A percentile compares a stretch with the other conserved stretches of the same genome.
These are phyloP conservation scores for Cyberlindnera suaveolens DNA, from an alignment of 805 yeast species.

Conservation along the genomic window DNA sequence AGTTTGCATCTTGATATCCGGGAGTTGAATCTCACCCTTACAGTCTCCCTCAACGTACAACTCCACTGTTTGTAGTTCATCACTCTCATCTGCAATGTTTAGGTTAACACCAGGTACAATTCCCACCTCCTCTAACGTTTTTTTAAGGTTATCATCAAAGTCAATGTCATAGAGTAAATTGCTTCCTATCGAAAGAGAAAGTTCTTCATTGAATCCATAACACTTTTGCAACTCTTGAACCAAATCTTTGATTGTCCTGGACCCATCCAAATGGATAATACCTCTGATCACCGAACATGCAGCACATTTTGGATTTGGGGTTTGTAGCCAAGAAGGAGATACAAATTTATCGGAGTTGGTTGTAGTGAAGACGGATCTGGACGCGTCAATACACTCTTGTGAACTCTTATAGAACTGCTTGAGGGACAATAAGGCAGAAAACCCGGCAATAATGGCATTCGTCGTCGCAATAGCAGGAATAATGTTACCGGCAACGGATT, in stretches of 20 bases:
- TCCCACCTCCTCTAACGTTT: constrained; percentile 45
- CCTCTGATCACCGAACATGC: constrained; percentile 57
- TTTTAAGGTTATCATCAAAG: constrained; percentile 68
- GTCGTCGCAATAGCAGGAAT: constrained; percentile 99
- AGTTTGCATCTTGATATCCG: constrained; percentile 29
- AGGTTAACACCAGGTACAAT: constrained; percentile 56
- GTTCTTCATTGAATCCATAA: constrained; percentile 50
- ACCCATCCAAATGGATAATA: constrained; percentile 32
- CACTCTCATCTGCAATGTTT: constrained; percentile 77
- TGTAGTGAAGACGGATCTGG: constrained; percentile 47
- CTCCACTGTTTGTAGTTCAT: constrained; percentile 54
- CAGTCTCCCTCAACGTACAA: constrained; percentile 38
- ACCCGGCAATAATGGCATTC: constrained; percentile 91
- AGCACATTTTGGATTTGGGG: constrained; percentile 67
- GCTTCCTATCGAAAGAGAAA: constrained; percentile 50
- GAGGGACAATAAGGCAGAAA: constrained; percentile 70
- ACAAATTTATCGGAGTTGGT: constrained; percentile 55
- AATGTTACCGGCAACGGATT: constrained; percentile 95
- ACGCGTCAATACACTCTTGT: constrained; percentile 26
- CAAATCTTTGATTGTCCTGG: constrained; percentile 41
- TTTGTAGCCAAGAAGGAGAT: constrained; percentile 52
- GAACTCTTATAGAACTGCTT: constrained; percentile 36
- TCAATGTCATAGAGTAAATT: constrained; percentile 76
- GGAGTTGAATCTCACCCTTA: constrained; percentile 22
- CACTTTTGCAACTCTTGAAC: constrained; percentile 41